phyloP scores from a whole-genome alignment of 2,329 filamentous ascomycete genomes.

The Rhynchosporium agropyri region DNA sequence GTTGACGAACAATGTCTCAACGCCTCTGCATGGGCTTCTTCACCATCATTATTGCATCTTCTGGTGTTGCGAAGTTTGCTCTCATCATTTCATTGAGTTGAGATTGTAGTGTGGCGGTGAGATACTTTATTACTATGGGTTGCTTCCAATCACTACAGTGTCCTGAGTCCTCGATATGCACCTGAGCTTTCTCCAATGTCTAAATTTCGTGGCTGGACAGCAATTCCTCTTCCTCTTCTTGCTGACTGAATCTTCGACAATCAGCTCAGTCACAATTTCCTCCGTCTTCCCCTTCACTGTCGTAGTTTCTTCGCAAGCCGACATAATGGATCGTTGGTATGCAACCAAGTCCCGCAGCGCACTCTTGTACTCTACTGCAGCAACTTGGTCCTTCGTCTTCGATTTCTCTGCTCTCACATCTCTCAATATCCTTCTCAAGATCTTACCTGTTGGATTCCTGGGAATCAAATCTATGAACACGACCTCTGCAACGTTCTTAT shows the following conservation, averaged over 20 bases:
- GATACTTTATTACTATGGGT: background rate
- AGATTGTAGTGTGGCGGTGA: background rate
- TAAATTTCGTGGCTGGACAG: constrained; percentile 3
- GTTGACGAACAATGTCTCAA: too few species aligned
- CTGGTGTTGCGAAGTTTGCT: background rate
- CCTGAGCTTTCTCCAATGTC: constrained; percentile 6
- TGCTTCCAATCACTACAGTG: background rate
- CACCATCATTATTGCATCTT: background rate
- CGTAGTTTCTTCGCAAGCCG: background rate
- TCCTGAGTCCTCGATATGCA: background rate
- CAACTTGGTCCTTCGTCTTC: background rate
- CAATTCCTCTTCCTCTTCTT: constrained; percentile 12
- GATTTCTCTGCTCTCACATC: constrained; percentile 4
- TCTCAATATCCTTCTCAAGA: constrained; percentile 39
- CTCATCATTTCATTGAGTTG: too few species aligned
- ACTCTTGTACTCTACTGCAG: constrained; percentile 3
- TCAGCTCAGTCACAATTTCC: background rate
- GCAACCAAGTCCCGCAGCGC: background rate
- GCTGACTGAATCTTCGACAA: background rate
- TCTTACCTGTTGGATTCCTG: constrained; percentile 52
- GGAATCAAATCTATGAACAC: constrained; percentile 52
- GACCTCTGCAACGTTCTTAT: constrained; percentile 51
- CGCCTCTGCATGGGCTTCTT: too few species aligned
- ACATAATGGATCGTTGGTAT: background rate
- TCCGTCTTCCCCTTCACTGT: background rate